Base-by-base conservation (phyloP, 2,329 filamentous ascomycete species). In the Aspergillus piperis region DNA sequence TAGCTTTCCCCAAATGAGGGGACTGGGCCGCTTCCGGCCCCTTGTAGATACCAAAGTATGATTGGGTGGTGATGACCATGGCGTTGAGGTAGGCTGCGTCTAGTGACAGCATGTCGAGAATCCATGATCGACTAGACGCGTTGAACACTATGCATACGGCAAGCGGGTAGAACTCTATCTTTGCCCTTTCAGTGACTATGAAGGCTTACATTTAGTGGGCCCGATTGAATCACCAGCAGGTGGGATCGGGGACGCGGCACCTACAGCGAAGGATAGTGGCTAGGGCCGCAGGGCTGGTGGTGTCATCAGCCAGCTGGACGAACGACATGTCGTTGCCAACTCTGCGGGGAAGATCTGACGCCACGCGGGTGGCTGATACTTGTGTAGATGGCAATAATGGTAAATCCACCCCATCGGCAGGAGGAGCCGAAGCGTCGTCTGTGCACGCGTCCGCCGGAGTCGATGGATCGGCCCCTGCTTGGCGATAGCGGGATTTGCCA, bases 61-160 rank as follows among this genome's bases (percentile, higher is more conserved):
- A 64, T 25, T 75, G 68, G 5, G 72, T 62, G 1, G 72, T 69
- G 61, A 77, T 78, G 7, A 74, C 68, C 44, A 71, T 69, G 36
- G 73, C 66, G 61, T 80, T 75, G 2, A 79, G 66, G 54, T 75
- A 77, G 8, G 71, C 72, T 2, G 72, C 60, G 57, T 79, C 76
- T n/a, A 62, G 32, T 5, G 66, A 64, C 10, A 78, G 61, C 15
- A 70, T 69, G 10, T 70, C 70, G 41, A 76, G 66, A 25, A 50
- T 13, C 70, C 70, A 75, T n/a, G 50, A 48, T 15, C 63, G 58
- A 3, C 64, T 66, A 6, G 25, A 30, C 17, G 32, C 25, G 11
- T 52, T 25, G 48, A 52, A 52, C 3, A 25, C 19, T 25, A 51
- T 32, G 11, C 42, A 58, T 10, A 13, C 39, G n/a, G 38, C 55